Percentiles rank a stretch among this genome's conserved stretches.
Conservation (phyloP, 2,329 filamentous ascomycete genomes). For the Cercospora sesami region DNA sequence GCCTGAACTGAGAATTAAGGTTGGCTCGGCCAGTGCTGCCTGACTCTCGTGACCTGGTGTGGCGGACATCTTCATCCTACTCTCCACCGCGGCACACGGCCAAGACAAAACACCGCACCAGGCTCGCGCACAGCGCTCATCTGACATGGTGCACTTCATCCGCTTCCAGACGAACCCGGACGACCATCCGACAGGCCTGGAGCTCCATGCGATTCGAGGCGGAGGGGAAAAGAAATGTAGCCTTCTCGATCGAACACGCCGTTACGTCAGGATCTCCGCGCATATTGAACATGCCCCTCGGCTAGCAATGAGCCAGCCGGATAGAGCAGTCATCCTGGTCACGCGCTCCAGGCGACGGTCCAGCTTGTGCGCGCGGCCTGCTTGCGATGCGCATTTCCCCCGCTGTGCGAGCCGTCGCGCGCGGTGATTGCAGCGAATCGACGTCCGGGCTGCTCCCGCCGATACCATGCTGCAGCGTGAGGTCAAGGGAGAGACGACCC, state of each 20-base stretch:
- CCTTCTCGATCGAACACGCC: conserved; percentile 4
- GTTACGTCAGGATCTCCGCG: conserved; percentile 20
- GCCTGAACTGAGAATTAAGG: conserved; percentile 4
- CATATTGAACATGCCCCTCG: conserved; percentile 17
- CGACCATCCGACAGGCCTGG: background rate
- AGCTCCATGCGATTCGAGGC: conserved; percentile 7
- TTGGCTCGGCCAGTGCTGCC: background rate
- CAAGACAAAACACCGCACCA: conserved; percentile 1
- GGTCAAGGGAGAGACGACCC: conserved; percentile 13
- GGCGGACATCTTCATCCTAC: background rate
- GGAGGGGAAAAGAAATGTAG: conserved; percentile 14
- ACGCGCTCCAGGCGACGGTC: conserved; percentile 18
- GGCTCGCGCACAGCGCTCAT: background rate
- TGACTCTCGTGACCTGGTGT: background rate
- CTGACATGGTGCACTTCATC: background rate
- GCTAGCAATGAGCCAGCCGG: conserved; percentile 19
- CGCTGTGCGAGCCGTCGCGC: conserved; percentile 21
- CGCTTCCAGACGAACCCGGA: background rate
- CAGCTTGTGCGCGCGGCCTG: conserved; percentile 17
- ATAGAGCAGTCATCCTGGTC: conserved; percentile 18
- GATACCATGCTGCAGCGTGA: conserved; percentile 11
- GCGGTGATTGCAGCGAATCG: conserved; percentile 12
- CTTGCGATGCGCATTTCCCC: conserved; percentile 18
- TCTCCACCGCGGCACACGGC: background rate
- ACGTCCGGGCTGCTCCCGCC: conserved; percentile 1